Percentiles rank a stretch among this genome's conserved stretches.
phyloP scores from a whole-genome alignment of 306 rosid genomes.

The Betula pendula region DNA sequence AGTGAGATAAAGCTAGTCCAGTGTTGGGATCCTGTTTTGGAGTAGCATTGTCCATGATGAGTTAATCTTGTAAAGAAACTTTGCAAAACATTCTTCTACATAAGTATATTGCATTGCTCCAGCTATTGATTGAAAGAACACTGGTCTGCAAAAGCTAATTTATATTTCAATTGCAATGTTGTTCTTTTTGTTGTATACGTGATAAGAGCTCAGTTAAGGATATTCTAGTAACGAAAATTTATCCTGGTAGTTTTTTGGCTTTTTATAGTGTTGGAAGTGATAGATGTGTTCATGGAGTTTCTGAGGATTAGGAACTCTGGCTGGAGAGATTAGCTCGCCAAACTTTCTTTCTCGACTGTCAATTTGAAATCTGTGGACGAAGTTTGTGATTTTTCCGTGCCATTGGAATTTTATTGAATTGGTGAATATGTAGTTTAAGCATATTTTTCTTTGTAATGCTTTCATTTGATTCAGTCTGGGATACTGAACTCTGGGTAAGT shows the following conservation, averaged over 20 bases:
- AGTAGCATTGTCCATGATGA: background rate
- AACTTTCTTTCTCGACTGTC: background rate
- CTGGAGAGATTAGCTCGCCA: background rate
- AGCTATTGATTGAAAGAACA: background rate
- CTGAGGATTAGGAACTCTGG: background rate
- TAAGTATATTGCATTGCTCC: background rate
- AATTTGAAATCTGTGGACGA: background rate
- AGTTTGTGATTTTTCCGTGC: background rate
- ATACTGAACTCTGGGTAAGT: background rate
- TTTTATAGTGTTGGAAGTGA: background rate
- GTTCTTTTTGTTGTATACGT: background rate
- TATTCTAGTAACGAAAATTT: too few species aligned
- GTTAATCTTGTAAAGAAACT: background rate
- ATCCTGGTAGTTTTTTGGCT: too few species aligned
- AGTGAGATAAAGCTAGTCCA: background rate
- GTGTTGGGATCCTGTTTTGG: background rate
- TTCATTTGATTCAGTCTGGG: background rate
- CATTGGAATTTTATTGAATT: background rate
- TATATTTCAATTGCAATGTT: background rate
- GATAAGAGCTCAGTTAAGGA: background rate
- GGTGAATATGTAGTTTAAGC: background rate
- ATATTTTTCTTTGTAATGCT: background rate
- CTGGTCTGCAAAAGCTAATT: background rate
- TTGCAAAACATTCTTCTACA: background rate
- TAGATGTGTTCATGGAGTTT: background rate